Conservation (phyloP, 2,329 filamentous ascomycete species). For the Paecilomyces sp. region DNA sequence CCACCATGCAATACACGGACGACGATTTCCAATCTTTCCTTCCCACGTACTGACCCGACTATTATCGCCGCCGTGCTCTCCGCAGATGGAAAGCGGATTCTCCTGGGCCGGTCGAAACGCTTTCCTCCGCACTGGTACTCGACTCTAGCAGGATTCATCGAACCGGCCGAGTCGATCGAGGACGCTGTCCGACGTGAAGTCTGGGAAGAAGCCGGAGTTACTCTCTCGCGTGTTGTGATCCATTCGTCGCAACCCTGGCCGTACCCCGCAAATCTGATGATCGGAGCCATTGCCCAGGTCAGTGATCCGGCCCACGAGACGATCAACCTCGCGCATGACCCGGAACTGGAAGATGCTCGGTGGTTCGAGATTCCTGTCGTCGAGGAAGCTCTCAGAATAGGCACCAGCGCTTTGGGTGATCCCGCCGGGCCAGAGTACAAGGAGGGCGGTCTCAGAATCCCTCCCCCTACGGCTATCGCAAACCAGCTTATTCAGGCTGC, state of each 20-base stretch:
- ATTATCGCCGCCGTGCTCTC: constrained; percentile 93
- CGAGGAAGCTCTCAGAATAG: constrained; percentile 61
- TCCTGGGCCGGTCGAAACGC: constrained; percentile 77
- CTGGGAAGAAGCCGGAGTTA: constrained; percentile 77
- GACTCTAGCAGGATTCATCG: constrained; percentile 79
- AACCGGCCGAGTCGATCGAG: constrained; percentile 78
- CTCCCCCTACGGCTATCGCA: constrained; percentile 83
- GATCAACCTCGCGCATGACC: constrained; percentile 79
- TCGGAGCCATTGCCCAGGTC: constrained; percentile 74
- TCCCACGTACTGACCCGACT: constrained; percentile 87
- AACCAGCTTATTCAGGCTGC: constrained; percentile 80
- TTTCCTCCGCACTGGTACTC: constrained; percentile 84
- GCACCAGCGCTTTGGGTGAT: constrained; percentile 62
- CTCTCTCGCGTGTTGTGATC: constrained; percentile 68
- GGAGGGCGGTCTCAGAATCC: constrained; percentile 71
- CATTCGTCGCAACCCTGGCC: constrained; percentile 85
- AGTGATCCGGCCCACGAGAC: constrained; percentile 71
- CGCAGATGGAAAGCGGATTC: constrained; percentile 64
- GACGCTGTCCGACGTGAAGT: constrained; percentile 78
- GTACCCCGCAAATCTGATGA: constrained; percentile 78
- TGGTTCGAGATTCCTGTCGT: constrained; percentile 85
- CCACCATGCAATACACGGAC: constrained; percentile 72
- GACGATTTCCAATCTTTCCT: constrained; percentile 82
- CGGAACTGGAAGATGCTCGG: constrained; percentile 79
- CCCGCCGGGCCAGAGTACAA: constrained; percentile 59